Evolutionary conservation across 1,284 basidiomycete species (phyloP), one percentile per base, ranked within the genome.

Genomic region (Leccinum subrobustum): DNA sequence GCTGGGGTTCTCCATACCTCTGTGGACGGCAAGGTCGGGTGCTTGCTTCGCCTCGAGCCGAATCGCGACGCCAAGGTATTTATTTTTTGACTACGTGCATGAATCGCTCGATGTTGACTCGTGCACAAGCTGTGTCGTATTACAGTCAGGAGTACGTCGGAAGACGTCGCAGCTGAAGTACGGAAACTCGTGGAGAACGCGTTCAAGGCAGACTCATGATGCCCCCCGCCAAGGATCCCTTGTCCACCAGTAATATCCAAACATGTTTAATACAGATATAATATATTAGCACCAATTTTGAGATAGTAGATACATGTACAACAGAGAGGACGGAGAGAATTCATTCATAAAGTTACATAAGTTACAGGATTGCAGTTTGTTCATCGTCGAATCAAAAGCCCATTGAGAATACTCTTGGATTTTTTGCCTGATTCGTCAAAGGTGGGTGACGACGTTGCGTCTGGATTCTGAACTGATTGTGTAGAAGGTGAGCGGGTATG

Each of bases 101-200:
- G 25, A 16, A 54, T 44, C 33, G 5, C 39, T 56, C 55, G 53
- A 53, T 57, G 29, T 44, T 60, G 23, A 52, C 27, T 33, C 16
- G 6, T 33, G 66, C 60, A 58, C 64, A 51, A 96, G 94, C 81
- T 98, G 53, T 97, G 95, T 74, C 91, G 97, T 57, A 74, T 99
- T 62, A 99, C 97, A 7, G 84, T 98, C 51, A 85, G 97, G 69
- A 96, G 95, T 70, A 98, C 97, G 2, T 98, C 96, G 60, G 96
- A 96, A 73, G 83, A 89, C 37, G 95, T 97, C 8, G 95, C 95
- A 42, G 75, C 80, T 2, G 92, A 95, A 76, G 83, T 96, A 52
- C 83, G 94, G 71, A 83, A 81, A 69, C 76, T 90, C 61, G 67
- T 92, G 61, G 83, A 88, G 68, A 85, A 80, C 69, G 80, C 81